Evolutionary conservation across 768 basidiomycete species (phyloP), one percentile per base, ranked within the genome.

Genomic region (Agrocybe chaxingu): DNA sequence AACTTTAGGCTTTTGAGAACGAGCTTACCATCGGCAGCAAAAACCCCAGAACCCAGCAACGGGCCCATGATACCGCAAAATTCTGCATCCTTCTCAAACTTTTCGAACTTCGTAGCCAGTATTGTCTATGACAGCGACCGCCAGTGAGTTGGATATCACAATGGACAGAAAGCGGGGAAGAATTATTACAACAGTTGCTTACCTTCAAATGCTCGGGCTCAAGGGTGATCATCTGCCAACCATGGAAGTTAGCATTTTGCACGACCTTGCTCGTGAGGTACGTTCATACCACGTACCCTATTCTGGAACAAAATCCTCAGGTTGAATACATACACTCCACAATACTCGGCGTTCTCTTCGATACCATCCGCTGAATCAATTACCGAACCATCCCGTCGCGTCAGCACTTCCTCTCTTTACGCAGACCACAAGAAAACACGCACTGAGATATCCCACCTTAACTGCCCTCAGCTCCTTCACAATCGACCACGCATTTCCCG

Each of bases 191-290:
- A 10, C 4, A 6, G 5, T 34, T 2, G 9, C 12, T 24, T n/a
- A 54, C 53, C 43, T 58, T 59, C 33, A 59, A 52, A 36, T 56
- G 53, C 29, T 59, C 55, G n/a, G 53, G 58, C 40, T 59, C 58
- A 8, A 47, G 47, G 2, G 58, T 59, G 8, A 59, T 32, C 24
- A 59, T 54, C 55, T 59, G 70, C 16, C 16, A 16, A 16, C 16
- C 16, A 16, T 16, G 16, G 16, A 16, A 16, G 16, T 16, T 16
- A 16, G 16, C 16, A 16, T 16, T 16, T 16, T 62, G 16, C 16
- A 16, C 16, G 16, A 71, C 72, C 42, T 70, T 73, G 19, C 70
- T 65, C 41, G 75, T 74, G 43, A 74, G 67, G 1, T 70, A 73
- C 48, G 32, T 16, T 16, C 16, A 16, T 16, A 1, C 16, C 16